Percentiles rank a stretch among this genome's conserved stretches.
These are phyloP conservation scores for Vigna mungo DNA, from an alignment of 306 rosid genomes.

Conservation along the genomic window DNA sequence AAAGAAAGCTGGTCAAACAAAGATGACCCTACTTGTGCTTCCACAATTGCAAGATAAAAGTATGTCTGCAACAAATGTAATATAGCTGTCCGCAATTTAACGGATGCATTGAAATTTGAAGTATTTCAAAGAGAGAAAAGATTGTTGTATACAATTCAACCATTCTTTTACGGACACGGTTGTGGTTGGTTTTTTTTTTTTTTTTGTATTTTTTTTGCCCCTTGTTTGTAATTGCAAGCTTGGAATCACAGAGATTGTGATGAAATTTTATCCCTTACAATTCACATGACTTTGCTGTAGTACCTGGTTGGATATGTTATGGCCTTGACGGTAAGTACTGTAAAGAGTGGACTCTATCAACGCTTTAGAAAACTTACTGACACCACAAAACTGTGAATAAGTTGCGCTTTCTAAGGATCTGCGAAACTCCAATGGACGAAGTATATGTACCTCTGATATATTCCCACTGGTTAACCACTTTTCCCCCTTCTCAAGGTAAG, in stretches of 20 bases:
- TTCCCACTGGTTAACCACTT: background rate
- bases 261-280: slow-evolving; percentile 35
- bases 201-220: background rate
- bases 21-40: slow-evolving; percentile 69
- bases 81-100: slow-evolving; percentile 29
- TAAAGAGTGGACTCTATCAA: background rate
- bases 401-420: slow-evolving; percentile 9
- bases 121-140: slow-evolving; percentile 2
- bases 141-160: slow-evolving; percentile 39
- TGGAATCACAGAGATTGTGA: slow-evolving; percentile 44
- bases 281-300: slow-evolving; percentile 6
- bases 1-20: slow-evolving; percentile 80
- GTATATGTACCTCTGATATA: background rate
- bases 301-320: background rate
- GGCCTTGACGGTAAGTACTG: slow-evolving; percentile 1
- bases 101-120: slow-evolving; percentile 34
- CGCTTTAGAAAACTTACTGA: background rate
- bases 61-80: slow-evolving; percentile 36
- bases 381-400: background rate
- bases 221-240: slow-evolving; percentile 39
- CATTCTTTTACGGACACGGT: slow-evolving; percentile 30
- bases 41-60: slow-evolving; percentile 75
- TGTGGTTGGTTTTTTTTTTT: slow-evolving; percentile 29
- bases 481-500: background rate
- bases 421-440: background rate